A percentile compares a stretch with the other conserved stretches of the same genome.
Conservation (phyloP, 208 protist genomes). For the Naegleria fowleri region DNA sequence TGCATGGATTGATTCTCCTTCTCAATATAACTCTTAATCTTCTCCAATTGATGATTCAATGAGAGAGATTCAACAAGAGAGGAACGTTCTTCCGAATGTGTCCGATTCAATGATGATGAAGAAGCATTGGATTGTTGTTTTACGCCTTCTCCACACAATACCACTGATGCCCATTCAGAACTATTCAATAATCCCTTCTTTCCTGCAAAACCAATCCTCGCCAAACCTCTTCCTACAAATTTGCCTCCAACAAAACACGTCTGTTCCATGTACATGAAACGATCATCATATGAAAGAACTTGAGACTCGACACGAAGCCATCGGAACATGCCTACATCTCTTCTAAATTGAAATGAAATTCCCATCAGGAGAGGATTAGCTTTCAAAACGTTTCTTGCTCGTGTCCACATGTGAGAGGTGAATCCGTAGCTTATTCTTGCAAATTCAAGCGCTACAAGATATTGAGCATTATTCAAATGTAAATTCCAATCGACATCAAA, state of each 20-base stretch:
- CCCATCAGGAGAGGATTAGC: neutral
- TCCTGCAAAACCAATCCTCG: neutral
- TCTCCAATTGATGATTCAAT: neutral
- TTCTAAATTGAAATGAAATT: neutral
- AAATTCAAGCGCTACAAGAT: neutral
- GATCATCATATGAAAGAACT: neutral
- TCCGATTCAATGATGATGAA: neutral
- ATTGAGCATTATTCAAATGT: constrained; percentile 11
- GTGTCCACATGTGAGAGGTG: neutral
- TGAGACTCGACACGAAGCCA: neutral
- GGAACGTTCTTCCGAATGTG: neutral
- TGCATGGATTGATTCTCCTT: neutral
- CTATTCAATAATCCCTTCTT: neutral
- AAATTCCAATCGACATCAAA: constrained; percentile 7
- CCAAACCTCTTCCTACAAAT: neutral
- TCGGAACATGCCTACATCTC: neutral
- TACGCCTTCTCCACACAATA: neutral
- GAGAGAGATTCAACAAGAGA: neutral
- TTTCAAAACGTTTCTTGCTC: neutral
- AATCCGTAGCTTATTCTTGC: neutral
- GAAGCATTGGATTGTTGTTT: no score
- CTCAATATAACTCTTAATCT: neutral
- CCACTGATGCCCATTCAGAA: neutral
- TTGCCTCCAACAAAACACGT: neutral
- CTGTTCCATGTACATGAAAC: constrained; percentile 1